Percentiles rank a stretch among this genome's conserved stretches.
These are phyloP conservation scores for Polygonum maritimum DNA, from an alignment of 148 eudicot species.

Conservation along the genomic window DNA sequence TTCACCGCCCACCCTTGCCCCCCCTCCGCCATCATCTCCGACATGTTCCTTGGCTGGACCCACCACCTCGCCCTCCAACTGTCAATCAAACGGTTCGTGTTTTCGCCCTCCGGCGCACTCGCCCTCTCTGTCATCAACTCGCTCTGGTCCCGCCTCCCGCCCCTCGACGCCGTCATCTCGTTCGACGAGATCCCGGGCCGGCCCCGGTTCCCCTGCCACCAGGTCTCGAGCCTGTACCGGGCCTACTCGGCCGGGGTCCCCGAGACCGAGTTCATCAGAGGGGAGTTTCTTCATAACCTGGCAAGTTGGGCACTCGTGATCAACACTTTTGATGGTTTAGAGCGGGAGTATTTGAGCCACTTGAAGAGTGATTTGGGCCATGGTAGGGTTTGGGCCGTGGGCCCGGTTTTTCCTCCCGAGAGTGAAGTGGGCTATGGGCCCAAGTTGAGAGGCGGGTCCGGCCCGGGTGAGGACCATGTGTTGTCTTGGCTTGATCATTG, in stretches of 20 bases:
- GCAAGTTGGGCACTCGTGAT: not conserved
- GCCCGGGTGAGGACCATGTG: not conserved
- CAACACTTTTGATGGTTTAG: not conserved
- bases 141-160: not conserved
- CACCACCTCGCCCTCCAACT: not conserved
- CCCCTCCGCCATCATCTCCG: not conserved
- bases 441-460: conserved; percentile 19
- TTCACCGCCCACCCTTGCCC: conserved; percentile 1
- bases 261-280: not conserved
- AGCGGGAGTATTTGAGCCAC: not conserved
- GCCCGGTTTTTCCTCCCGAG: not conserved
- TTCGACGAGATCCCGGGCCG: not conserved
- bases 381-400: conserved; percentile 1
- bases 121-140: not conserved
- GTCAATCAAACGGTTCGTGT: not conserved
- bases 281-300: not conserved
- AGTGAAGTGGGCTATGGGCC: not conserved
- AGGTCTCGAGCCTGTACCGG: not conserved
- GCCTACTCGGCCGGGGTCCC: not conserved
- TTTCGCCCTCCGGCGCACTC: not conserved
- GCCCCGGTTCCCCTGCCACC: not conserved
- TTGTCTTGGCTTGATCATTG: conserved; percentile 48
- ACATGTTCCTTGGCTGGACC: conserved; percentile 7
- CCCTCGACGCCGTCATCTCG: not conserved
- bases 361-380: not conserved